Percentiles rank a stretch among this genome's conserved stretches.
phyloP scores from a whole-genome alignment of 2,329 filamentous ascomycete species.

The Aspergillus phoenicis region DNA sequence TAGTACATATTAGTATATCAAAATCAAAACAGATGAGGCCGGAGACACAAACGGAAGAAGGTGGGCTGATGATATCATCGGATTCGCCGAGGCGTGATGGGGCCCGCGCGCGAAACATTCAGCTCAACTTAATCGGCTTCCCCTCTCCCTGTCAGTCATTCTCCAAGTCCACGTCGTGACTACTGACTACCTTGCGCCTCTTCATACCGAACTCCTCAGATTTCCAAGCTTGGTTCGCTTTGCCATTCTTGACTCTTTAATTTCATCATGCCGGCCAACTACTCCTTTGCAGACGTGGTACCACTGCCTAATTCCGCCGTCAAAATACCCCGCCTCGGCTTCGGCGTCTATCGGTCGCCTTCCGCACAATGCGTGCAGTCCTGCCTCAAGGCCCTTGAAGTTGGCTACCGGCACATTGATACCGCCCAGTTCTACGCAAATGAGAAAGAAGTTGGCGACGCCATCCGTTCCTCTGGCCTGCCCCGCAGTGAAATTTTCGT shows the following conservation, averaged over 20 bases:
- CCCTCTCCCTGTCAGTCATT: not conserved
- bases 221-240: not conserved
- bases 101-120: not conserved
- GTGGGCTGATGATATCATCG: constrained; percentile 5
- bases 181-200: not conserved
- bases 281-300: constrained; percentile 52
- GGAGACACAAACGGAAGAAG: not conserved
- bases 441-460: constrained; percentile 66
- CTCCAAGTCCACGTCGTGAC: not conserved
- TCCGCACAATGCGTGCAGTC: constrained; percentile 59
- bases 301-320: constrained; percentile 54
- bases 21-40: not conserved
- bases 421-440: constrained; percentile 71
- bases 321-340: constrained; percentile 67
- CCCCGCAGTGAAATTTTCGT: constrained; percentile 62
- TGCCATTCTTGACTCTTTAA: not conserved
- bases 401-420: constrained; percentile 59
- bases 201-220: not conserved
- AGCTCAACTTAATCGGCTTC: not conserved
- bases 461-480: constrained; percentile 60
- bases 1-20: no score
- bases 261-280: constrained; percentile 35
- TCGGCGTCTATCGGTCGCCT: constrained; percentile 69
- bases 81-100: not conserved
- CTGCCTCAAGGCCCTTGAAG: constrained; percentile 57